Evolutionary conservation across 1,284 basidiomycete species (phyloP).

Genomic region (Pseudomicrostroma phylloplanum): DNA sequence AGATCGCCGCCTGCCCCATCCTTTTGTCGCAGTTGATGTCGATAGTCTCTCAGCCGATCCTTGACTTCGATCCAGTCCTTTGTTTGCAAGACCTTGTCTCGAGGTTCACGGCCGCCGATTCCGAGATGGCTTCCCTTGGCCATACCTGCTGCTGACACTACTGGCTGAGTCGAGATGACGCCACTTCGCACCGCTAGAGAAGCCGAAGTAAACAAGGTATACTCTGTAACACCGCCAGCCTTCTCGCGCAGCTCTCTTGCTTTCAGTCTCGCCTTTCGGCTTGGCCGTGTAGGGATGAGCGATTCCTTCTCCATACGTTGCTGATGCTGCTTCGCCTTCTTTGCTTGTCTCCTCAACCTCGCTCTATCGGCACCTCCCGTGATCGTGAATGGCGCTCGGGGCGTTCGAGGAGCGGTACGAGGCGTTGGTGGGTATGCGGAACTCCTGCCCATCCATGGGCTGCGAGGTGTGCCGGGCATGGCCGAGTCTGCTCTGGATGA

Average conservation of each 20-base stretch:
- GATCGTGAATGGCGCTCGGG: not conserved
- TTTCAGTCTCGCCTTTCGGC: slow-evolving; percentile 42
- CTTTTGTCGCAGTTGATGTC: slow-evolving; percentile 36
- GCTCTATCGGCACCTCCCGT: slow-evolving; percentile 6
- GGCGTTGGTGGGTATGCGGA: too few relatives aligned
- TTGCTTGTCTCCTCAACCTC: not conserved
- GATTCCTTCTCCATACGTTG: slow-evolving; percentile 3
- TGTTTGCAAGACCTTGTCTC: slow-evolving; percentile 16
- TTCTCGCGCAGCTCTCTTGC: slow-evolving; percentile 37
- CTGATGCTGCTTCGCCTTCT: not conserved
- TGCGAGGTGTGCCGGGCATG: not conserved
- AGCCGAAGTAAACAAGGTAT: slow-evolving; percentile 43
- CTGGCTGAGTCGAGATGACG: slow-evolving; percentile 1
- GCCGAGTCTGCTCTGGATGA: not conserved
- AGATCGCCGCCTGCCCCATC: slow-evolving; percentile 42
- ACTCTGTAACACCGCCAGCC: slow-evolving; percentile 47
- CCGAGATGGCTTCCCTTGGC: not conserved
- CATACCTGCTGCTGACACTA: not conserved
- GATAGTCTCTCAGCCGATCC: slow-evolving; percentile 35
- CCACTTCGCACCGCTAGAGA: slow-evolving; percentile 19
- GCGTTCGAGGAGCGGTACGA: not conserved
- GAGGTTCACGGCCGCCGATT: not conserved
- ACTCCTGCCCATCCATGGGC: not conserved
- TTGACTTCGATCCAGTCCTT: slow-evolving; percentile 30
- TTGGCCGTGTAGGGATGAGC: slow-evolving; percentile 20